Percentiles rank a stretch among this genome's conserved stretches.
Evolutionary conservation across 352 stramenopile genomes (phyloP).

Genomic region (Pythium coloratum): DNA sequence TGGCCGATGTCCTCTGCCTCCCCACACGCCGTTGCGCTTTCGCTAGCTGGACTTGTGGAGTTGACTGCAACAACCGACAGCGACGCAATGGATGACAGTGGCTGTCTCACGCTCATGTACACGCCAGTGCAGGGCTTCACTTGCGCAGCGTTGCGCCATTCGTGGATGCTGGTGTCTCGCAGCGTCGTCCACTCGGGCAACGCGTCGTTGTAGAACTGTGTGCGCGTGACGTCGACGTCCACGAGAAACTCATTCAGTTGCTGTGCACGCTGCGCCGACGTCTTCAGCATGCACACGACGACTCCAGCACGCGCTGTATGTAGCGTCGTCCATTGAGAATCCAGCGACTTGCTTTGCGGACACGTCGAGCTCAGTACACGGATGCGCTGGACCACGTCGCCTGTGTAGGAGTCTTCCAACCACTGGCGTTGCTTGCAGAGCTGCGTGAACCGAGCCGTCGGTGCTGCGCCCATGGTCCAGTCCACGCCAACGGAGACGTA

Average conservation of each 20-base stretch:
- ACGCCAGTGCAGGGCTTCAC: not conserved
- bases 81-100: not conserved
- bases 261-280: not conserved
- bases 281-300: not conserved
- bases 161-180: not conserved
- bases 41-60: not conserved
- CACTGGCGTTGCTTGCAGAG: not conserved
- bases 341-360: not conserved
- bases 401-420: not conserved
- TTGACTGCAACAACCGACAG: not conserved
- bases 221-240: not conserved
- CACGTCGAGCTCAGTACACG: not conserved
- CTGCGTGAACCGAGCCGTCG: not conserved
- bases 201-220: slow-evolving; percentile 3
- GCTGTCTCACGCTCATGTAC: not conserved
- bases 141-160: not conserved
- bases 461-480: not conserved
- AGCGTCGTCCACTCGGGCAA: not conserved
- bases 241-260: not conserved
- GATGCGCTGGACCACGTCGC: not conserved
- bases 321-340: not conserved
- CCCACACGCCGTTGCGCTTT: not conserved
- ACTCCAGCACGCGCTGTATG: not conserved
- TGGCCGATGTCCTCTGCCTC: not conserved
- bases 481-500: not conserved